Evolutionary conservation across 345 rosid genomes (phyloP), one percentile per base, ranked within the genome.

Genomic region (Populus nigra): DNA sequence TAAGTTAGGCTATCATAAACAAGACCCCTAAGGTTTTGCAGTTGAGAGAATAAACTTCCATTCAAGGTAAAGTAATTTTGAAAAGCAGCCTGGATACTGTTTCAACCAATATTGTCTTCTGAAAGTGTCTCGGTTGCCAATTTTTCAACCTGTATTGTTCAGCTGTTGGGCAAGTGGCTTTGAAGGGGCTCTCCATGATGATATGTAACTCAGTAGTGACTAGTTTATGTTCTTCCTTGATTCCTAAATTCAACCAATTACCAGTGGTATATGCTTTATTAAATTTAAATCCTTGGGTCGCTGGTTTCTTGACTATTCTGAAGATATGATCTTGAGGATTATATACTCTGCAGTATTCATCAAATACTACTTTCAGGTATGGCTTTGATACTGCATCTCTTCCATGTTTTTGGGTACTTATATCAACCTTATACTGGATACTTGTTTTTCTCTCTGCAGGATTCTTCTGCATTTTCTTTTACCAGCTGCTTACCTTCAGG

Each of bases 251-350:
- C 23, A 53, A 53, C 59, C 20, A 53, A 53, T 18, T 53, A 53
- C 59, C 11, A 53, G 25, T 57, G 63, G 10, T 25, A 57, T 57
- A 45, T 69, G 15, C 61, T 53, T 63, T 33, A 55, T n/a, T 49
- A 55, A 27, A 53, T 50, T 35, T 3, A 50, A 72, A 43, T 53
- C 18, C n/a, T 31, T 57, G 70, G 65, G 25, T 22, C 41, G 73
- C 38, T 73, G 82, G 78, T 73, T 84, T 65, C 93, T 91, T 90
- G 82, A 92, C 93, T 78, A 38, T 72, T 69, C 33, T 53, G 63
- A 78, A 92, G 98, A 94, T 90, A 92, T 91, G 98, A 82, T 82
- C 59, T 82, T 87, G 79, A 91, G 98, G 90, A 92, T 93, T 70
- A 78, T 84, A 11, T 96, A 91, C 83, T 92, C 96, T 68, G 92